A percentile compares a stretch with the other conserved stretches of the same genome.
phyloP scores from a whole-genome alignment of 1,139 yeast genomes.

The Blastobotrys malaysiensis region DNA sequence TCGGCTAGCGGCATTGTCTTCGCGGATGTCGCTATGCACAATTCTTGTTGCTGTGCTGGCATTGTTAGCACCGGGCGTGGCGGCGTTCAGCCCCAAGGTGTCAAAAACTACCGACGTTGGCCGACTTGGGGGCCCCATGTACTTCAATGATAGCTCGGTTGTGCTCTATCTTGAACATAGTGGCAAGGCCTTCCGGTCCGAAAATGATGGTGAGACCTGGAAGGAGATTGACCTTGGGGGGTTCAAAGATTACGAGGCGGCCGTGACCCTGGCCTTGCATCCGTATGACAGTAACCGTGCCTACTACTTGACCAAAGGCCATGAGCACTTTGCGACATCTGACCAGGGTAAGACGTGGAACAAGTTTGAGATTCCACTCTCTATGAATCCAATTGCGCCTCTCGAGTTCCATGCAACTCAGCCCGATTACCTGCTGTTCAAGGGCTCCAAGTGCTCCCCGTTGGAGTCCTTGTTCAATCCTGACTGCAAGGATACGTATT shows the following conservation, averaged over 20 bases:
- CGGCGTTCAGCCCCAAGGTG: conserved; percentile 9
- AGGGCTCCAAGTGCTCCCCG: conserved; percentile 37
- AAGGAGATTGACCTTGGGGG: conserved; percentile 30
- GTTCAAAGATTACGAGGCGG: conserved; percentile 27
- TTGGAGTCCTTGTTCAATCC: conserved; percentile 23
- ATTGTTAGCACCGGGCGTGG: conserved; percentile 1
- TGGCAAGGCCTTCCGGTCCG: conserved; percentile 40
- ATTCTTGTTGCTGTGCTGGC: not conserved
- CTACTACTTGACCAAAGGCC: conserved; percentile 40
- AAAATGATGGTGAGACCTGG: conserved; percentile 59
- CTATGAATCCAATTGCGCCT: conserved; percentile 24
- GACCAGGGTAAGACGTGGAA: conserved; percentile 60
- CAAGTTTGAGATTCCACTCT: conserved; percentile 33
- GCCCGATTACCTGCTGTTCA: conserved; percentile 39
- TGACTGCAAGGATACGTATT: conserved; percentile 39
- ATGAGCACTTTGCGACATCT: conserved; percentile 46
- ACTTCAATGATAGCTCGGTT: conserved; percentile 22
- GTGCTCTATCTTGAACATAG: conserved; percentile 38
- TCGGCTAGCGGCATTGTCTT: not conserved
- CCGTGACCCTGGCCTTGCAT: conserved; percentile 38
- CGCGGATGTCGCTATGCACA: not conserved
- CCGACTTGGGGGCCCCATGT: conserved; percentile 35
- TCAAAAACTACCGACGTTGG: conserved; percentile 1
- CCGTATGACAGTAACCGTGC: conserved; percentile 46
- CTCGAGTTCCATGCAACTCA: conserved; percentile 41